Evolutionary conservation across 352 stramenopile species (phyloP), one percentile per base, ranked within the genome.

Genomic region (Thraustochytrium striatum): DNA sequence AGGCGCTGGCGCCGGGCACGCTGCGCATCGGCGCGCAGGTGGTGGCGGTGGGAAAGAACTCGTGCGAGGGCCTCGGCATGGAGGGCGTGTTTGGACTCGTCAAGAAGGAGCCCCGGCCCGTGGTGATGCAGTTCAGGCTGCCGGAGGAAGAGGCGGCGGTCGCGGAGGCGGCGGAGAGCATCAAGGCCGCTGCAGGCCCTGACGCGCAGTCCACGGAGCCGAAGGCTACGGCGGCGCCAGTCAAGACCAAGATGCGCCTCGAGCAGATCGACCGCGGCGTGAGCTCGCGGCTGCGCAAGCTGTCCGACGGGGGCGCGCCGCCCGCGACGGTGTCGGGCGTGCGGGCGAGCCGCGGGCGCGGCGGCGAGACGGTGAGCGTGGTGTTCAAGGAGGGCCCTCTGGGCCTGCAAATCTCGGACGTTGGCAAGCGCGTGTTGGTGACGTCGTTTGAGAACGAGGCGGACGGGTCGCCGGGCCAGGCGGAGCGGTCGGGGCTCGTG

Each of bases 381-480:
- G 65, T 75, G 11, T 75, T 75, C 52, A 30, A 41, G 16, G 25
- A 32, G 28, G 65, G 65, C 9, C 65, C 65, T 3, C 65, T 75
- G 11, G 65, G 65, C 32, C 25, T 75, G 43, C 65, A 75, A n/a
- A 75, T 75, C 36, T 75, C 65, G 25, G 65, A 75, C 36, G 65
- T 75, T 16, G 65, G 65, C 65, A 75, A 75, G 65, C 44, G 65
- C 16, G 65, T 75, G 25, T 28, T 75, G 43, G 65, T 75, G 44
- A 75, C 65, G 11, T 70, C 39, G 7, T 75, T 75, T 70, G 65
- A 75, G 28, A 75, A 50, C 43, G 68, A 75, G 0, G 28, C 65
- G 9, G 65, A 75, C 32, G 65, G 65, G 21, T 43, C 43, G 21
- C 25, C 32, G 65, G 65, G 65, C 52, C 65, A 75, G 11, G 65